Conservation (phyloP, 257 asterid species). For the Leonotis leonurus region DNA sequence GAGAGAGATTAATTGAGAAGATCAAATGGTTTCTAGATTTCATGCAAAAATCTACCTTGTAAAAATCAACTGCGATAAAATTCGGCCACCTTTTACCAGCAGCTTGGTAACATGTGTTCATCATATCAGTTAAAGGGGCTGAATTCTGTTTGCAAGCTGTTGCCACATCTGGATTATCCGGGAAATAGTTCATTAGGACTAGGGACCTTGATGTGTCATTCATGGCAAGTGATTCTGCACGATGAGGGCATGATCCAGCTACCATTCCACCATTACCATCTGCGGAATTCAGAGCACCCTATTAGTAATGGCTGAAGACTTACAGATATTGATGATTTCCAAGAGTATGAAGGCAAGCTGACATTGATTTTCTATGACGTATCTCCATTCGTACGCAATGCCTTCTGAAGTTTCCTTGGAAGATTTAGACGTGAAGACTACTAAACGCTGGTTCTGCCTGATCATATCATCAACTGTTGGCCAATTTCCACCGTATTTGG, state of each 20-base stretch:
- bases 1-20: neutral
- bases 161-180: slow-evolving; percentile 54
- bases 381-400: slow-evolving; percentile 85
- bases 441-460: slow-evolving; percentile 67
- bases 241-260: slow-evolving; percentile 73
- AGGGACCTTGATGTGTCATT: slow-evolving; percentile 64
- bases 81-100: slow-evolving; percentile 89
- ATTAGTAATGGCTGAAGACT: neutral
- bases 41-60: slow-evolving; percentile 42
- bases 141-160: slow-evolving; percentile 84
- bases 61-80: slow-evolving; percentile 82
- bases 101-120: slow-evolving; percentile 68
- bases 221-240: slow-evolving; percentile 76
- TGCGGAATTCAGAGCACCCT: slow-evolving; percentile 28
- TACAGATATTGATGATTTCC: neutral
- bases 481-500: slow-evolving; percentile 80
- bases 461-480: slow-evolving; percentile 85
- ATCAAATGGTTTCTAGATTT: neutral
- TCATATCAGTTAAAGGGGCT: slow-evolving; percentile 62
- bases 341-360: slow-evolving; percentile 22
- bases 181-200: slow-evolving; percentile 80
- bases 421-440: slow-evolving; percentile 84
- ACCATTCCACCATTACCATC: slow-evolving; percentile 87
- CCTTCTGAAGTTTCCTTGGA: slow-evolving; percentile 75
- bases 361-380: slow-evolving; percentile 87